Conservation (phyloP, 148 eudicot genomes). For the Fagopyrum tataricum region DNA sequence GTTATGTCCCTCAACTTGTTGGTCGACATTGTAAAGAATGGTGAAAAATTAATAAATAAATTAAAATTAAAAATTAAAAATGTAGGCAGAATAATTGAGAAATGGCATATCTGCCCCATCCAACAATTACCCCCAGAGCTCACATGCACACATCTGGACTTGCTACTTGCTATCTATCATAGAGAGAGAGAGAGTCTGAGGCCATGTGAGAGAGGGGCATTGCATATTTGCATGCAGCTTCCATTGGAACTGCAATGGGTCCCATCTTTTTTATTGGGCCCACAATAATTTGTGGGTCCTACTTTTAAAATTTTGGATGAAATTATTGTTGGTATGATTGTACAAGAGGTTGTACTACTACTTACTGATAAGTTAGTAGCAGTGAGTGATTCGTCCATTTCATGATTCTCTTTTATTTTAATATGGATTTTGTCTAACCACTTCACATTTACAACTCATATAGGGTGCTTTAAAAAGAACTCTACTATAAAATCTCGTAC, state of each 20-base stretch:
- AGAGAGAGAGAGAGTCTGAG: background rate
- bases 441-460: too few relatives aligned
- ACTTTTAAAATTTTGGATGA: background rate
- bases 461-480: too few relatives aligned
- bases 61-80: background rate
- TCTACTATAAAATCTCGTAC: too few relatives aligned
- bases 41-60: background rate
- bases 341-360: background rate
- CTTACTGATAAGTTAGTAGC: too few relatives aligned
- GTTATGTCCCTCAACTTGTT: background rate
- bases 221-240: too few relatives aligned
- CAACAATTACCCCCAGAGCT: background rate
- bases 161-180: background rate
- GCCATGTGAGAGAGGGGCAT: background rate
- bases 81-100: background rate
- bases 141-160: slow-evolving; percentile 10
- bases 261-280: background rate
- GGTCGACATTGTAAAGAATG: background rate
- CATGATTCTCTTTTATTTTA: too few relatives aligned
- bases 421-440: too few relatives aligned
- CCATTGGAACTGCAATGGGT: background rate
- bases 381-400: too few relatives aligned
- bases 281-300: background rate
- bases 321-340: background rate
- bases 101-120: background rate